These are phyloP conservation scores for Xylaria bambusicola DNA, from an alignment of 495 filamentous ascomycete genomes.

Conservation along the genomic window DNA sequence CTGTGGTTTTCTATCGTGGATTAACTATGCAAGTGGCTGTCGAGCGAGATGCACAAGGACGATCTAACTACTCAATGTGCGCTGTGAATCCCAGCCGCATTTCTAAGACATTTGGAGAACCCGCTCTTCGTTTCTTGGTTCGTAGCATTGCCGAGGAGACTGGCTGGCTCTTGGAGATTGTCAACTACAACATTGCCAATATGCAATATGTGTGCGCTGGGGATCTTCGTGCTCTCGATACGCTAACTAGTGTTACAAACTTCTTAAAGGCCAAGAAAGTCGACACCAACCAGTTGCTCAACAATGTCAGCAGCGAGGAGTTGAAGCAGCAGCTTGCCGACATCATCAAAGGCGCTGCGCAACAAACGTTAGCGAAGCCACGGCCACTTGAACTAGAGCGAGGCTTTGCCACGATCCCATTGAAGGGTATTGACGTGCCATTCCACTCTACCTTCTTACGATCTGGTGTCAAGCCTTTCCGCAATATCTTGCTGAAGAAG, in stretches of 20 bases:
- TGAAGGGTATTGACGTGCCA: slow-evolving; percentile 95
- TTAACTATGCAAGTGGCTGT: slow-evolving; percentile 99
- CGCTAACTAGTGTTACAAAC: slow-evolving; percentile 87
- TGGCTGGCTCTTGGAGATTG: slow-evolving; percentile 93
- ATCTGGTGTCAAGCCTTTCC: slow-evolving; percentile 97
- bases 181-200: slow-evolving; percentile 98
- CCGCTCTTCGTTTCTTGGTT: slow-evolving; percentile 92
- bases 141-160: slow-evolving; percentile 90
- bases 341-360: slow-evolving; percentile 82
- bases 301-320: slow-evolving; percentile 70
- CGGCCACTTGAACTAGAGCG: slow-evolving; percentile 84
- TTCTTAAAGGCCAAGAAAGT: slow-evolving; percentile 94
- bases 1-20: slow-evolving; percentile 98
- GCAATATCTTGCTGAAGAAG: slow-evolving; percentile 96
- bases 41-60: slow-evolving; percentile 87
- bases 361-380: slow-evolving; percentile 84
- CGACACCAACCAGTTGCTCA: slow-evolving; percentile 89
- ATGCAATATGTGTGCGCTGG: slow-evolving; percentile 98
- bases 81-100: slow-evolving; percentile 97
- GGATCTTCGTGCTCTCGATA: slow-evolving; percentile 94
- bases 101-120: slow-evolving; percentile 96
- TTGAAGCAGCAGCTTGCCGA: slow-evolving; percentile 82
- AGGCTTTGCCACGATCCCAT: slow-evolving; percentile 94
- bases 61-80: slow-evolving; percentile 98
- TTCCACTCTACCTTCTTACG: slow-evolving; percentile 99